Evolutionary conservation across 176 grass and related monocot genomes (phyloP).

Genomic region (Thalia dealbata): DNA sequence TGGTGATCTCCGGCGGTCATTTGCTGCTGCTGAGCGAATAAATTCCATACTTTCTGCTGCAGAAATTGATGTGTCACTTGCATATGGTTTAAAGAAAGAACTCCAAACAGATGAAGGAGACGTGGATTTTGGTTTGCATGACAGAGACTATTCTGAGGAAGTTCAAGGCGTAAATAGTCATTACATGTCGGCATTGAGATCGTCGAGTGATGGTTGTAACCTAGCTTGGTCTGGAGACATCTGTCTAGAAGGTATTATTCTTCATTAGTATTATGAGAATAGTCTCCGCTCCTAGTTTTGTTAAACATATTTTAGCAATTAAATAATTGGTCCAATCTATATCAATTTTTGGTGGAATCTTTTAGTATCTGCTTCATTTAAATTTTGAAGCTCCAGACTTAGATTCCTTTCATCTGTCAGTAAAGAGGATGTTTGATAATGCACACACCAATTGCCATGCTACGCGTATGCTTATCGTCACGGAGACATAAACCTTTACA

Average conservation of each 20-base stretch:
- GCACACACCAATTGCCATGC: neutral
- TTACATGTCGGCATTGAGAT: constrained; percentile 84
- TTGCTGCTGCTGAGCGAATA: constrained; percentile 85
- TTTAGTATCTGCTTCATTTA: neutral
- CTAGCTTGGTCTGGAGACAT: constrained; percentile 90
- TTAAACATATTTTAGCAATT: neutral
- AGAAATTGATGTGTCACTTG: constrained; percentile 85
- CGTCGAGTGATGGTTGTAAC: constrained; percentile 42
- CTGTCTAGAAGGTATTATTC: constrained; percentile 60
- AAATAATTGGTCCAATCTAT: neutral
- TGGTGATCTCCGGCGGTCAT: constrained; percentile 65
- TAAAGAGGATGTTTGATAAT: neutral
- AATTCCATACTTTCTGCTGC: constrained; percentile 62
- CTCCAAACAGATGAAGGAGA: constrained; percentile 39
- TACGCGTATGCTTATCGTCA: neutral
- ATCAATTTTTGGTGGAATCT: neutral
- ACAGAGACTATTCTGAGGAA: constrained; percentile 13
- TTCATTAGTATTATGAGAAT: neutral
- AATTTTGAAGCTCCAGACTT: neutral
- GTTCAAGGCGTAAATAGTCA: constrained; percentile 34
- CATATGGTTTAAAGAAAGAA: constrained; percentile 91
- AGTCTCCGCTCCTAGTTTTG: neutral
- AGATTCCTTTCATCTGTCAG: neutral
- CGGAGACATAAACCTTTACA: neutral
- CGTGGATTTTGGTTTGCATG: constrained; percentile 23